Evolutionary conservation across 2,329 filamentous ascomycete genomes (phyloP), one percentile per base, ranked within the genome.

Genomic region (Drechslerella coelobrocha): DNA sequence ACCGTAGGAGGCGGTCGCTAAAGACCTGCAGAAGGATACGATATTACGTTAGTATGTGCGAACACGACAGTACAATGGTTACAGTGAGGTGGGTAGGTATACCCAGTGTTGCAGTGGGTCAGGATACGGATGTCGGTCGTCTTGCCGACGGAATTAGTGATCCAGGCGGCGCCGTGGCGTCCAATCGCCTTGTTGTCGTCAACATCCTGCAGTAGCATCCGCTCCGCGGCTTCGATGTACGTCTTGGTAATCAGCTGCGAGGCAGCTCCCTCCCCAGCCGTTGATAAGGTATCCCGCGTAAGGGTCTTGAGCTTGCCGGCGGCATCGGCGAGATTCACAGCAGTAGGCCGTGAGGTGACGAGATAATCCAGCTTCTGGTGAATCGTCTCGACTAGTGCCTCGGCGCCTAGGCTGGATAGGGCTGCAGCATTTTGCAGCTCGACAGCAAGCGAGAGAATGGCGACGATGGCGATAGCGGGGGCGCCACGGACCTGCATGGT

Each of bases 61-160:
- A 12, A 31, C 6, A 6, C 29, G 12, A 12, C 29, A 31, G 29
- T 12, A 48, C 26, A 24, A 23, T 31, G n/a, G 51, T 24, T 24
- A 37, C 17, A 27, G 52, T 26, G 29, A 24, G 17, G 29, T 43
- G 37, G 27, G 21, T 72, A 61, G 53, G 73, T 81, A 65, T 82
- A 89, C 87, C 94, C 94, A 21, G 94, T 99, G 79, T 99, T 99
- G 83, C 94, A 99, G 80, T 99, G 95, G 9, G 94, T 99, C 74
- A 99, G 81, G 45, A 99, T 88, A n/a, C 90, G 91, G 51, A 96
- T 75, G 80, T 82, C 76, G 78, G 82, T 76, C 73, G 83, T 78
- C 73, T 83, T 78, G 77, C 83, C 79, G 74, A 79, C 50, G 75
- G 90, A 86, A 41, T 83, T 80, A 62, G 86, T 80, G 31, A 99